Evolutionary conservation across 2,329 filamentous ascomycete genomes (phyloP).

Genomic region (Fusarium xyrophilum): DNA sequence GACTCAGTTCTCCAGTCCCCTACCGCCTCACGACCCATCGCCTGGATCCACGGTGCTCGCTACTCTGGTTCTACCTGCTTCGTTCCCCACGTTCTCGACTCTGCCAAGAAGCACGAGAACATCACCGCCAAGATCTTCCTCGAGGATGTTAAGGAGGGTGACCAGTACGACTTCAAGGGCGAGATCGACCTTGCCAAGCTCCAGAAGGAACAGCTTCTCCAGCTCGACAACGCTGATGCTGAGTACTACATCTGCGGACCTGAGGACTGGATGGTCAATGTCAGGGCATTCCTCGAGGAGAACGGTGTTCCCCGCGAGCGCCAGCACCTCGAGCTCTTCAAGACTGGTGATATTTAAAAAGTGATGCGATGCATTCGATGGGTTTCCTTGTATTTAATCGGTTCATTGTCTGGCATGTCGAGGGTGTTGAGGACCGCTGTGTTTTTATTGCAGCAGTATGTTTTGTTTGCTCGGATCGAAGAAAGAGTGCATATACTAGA

Average conservation of each 20-base stretch:
- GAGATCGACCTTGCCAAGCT: constrained; percentile 65
- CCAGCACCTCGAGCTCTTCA: constrained; percentile 73
- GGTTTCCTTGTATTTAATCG: not conserved
- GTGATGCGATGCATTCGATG: not conserved
- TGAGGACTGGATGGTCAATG: constrained; percentile 70
- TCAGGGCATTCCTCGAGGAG: constrained; percentile 58
- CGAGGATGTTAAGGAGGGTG: constrained; percentile 56
- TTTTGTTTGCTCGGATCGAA: constrained; percentile 16
- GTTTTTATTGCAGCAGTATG: constrained; percentile 2
- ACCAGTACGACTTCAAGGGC: constrained; percentile 66
- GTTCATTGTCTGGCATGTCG: constrained; percentile 18
- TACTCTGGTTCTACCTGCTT: constrained; percentile 63
- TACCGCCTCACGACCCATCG: constrained; percentile 54
- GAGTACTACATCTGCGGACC: constrained; percentile 79
- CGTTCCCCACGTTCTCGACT: constrained; percentile 55
- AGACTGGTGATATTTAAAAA: constrained; percentile 54
- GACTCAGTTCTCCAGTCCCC: constrained; percentile 55
- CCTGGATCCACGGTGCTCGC: constrained; percentile 69
- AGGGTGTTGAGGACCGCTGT: constrained; percentile 30
- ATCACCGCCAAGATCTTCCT: constrained; percentile 62
- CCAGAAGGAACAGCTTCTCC: constrained; percentile 60
- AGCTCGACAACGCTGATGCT: constrained; percentile 59
- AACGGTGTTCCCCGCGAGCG: constrained; percentile 64
- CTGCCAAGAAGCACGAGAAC: constrained; percentile 48
- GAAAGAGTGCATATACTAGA: constrained; percentile 25